These are phyloP conservation scores for Boletellus deceptivus DNA, from an alignment of 1,284 basidiomycete species.

Conservation along the genomic window DNA sequence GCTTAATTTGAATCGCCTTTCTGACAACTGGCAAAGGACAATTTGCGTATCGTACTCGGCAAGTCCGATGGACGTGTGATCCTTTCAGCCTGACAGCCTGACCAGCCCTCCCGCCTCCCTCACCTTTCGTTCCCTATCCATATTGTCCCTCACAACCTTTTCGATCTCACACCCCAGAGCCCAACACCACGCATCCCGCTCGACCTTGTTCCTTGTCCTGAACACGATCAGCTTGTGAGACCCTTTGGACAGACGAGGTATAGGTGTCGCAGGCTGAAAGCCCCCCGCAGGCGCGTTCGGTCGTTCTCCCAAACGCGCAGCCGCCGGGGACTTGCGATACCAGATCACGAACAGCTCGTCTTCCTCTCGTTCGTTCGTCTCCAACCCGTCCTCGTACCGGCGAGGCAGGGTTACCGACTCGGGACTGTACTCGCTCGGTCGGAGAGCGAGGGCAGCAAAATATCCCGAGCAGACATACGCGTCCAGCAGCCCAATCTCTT, in stretches of 20 bases:
- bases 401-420: slow-evolving; percentile 52
- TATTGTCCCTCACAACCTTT: slow-evolving; percentile 58
- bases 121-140: slow-evolving; percentile 55
- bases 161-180: slow-evolving; percentile 83
- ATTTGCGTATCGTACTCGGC: no score
- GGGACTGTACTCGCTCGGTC: slow-evolving; percentile 57
- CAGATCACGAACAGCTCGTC: slow-evolving; percentile 74
- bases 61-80: no score
- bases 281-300: slow-evolving; percentile 24
- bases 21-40: neutral
- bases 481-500: slow-evolving; percentile 63
- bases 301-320: slow-evolving; percentile 2
- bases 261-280: slow-evolving; percentile 23
- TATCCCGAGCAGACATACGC: slow-evolving; percentile 79
- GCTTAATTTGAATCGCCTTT: slow-evolving; percentile 3
- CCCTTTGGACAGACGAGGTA: slow-evolving; percentile 54
- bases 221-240: slow-evolving; percentile 68
- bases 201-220: slow-evolving; percentile 73
- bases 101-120: slow-evolving; percentile 55
- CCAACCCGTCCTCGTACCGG: slow-evolving; percentile 77
- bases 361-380: slow-evolving; percentile 73
- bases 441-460: slow-evolving; percentile 65
- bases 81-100: slow-evolving; percentile 13
- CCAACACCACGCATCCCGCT: slow-evolving; percentile 88
- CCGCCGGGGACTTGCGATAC: slow-evolving; percentile 45